Base-by-base conservation (phyloP, 2,329 filamentous ascomycete genomes). In the Apiospora kogelbergensis region DNA sequence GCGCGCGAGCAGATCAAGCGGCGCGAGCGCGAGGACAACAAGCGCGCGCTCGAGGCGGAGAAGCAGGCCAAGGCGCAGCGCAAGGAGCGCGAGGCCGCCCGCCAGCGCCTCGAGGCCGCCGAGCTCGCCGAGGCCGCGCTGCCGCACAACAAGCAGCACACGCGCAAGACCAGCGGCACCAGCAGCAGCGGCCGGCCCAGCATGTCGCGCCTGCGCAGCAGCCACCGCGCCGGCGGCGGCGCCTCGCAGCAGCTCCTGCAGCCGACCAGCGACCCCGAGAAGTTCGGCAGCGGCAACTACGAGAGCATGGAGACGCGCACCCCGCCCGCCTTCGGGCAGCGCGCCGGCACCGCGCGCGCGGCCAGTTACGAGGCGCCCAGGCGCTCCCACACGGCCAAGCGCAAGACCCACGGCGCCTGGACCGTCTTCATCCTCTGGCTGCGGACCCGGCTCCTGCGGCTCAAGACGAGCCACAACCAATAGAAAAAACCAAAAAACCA, bases 341-440 rank as follows among this genome's bases (percentile, higher is more conserved):
- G 79, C 70, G 80, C 78, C 26, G 77, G 77, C 10, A 73, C 75
- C 17, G 81, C 84, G 22, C 81, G 84, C 22, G 81, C 82, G 2
- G 81, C 84, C 22, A 78, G 79, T 17, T 86, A 86, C 68, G 78
- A 83, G 68, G 78, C 78, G 17, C 68, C 77, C 9, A 76, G 79
- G 45, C 80, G 85, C 68, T 80, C 79, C 69, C 83, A 80, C 73
- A 81, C 82, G 9, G 83, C 86, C 69, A 91, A 90, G 81, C 84
- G 83, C 73, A 88, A 86, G 80, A 91, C 88, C 1, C 86, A 87
- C 70, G 83, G 86, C 71, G 84, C 88, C 46, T 91, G 89, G 88
- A 89, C 86, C 9, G 84, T 84, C 26, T 90, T 91, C 73, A 82
- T 91, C 66, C 81, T 91, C 68, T 91, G 89, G 89, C 76, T 91